These are phyloP conservation scores for Suhomyces bolitotheri DNA, from an alignment of 1,139 yeast species.

Conservation along the genomic window DNA sequence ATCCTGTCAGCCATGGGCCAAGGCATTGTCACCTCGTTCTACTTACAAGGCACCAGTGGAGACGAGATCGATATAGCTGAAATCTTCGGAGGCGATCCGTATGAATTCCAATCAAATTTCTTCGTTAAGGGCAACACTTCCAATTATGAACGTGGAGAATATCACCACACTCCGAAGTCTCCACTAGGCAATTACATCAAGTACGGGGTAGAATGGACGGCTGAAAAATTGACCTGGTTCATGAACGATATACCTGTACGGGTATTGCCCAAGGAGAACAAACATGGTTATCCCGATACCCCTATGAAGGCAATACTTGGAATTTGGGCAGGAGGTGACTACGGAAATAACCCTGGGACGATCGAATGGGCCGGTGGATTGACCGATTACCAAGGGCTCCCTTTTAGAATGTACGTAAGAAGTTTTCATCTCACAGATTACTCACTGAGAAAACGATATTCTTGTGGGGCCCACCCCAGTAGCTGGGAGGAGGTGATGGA, in stretches of 20 bases:
- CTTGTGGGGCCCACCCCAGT: slow-evolving; percentile 26
- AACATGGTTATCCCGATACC: slow-evolving; percentile 37
- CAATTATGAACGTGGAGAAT: slow-evolving; percentile 43
- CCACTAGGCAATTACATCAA: slow-evolving; percentile 28
- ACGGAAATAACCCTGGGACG: slow-evolving; percentile 46
- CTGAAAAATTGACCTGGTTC: slow-evolving; percentile 32
- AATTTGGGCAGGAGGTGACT: slow-evolving; percentile 48
- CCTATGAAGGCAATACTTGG: slow-evolving; percentile 43
- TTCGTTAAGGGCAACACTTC: slow-evolving; percentile 47
- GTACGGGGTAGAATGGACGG: slow-evolving; percentile 44
- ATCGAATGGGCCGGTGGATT: slow-evolving; percentile 48
- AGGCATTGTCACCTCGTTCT: slow-evolving; percentile 47
- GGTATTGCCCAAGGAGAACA: slow-evolving; percentile 18
- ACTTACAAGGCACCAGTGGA: slow-evolving; percentile 47
- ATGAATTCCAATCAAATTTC: slow-evolving; percentile 42
- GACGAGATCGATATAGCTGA: slow-evolving; percentile 52
- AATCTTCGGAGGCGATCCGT: slow-evolving; percentile 40
- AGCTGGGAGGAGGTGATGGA: slow-evolving; percentile 13
- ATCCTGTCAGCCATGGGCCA: slow-evolving; percentile 38
- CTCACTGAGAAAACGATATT: slow-evolving; percentile 34
- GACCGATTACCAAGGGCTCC: slow-evolving; percentile 37
- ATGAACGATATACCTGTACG: slow-evolving; percentile 33
- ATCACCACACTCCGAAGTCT: slow-evolving; percentile 25
- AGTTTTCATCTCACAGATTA: slow-evolving; percentile 35
- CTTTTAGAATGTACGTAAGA: slow-evolving; percentile 35